Evolutionary conservation across 148 eudicot genomes (phyloP).

Genomic region (Bassia scoparia): DNA sequence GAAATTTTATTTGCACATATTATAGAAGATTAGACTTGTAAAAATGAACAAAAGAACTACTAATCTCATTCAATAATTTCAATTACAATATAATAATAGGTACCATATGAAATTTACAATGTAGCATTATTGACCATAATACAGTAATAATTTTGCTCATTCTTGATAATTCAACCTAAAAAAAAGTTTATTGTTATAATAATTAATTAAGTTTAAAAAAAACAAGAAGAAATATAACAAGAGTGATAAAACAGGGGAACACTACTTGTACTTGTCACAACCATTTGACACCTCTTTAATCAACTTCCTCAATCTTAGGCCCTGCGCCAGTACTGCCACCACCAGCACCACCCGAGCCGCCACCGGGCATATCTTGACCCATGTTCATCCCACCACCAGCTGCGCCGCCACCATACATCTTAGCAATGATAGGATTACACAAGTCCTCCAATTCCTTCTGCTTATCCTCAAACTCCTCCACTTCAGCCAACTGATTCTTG

Average conservation of each 20-base stretch:
- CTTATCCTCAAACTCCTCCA: conserved; percentile 30
- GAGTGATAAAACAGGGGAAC: background rate
- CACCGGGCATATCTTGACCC: conserved; percentile 21
- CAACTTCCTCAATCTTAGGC: conserved; percentile 32
- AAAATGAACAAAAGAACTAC: too few species aligned
- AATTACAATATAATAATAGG: too few species aligned
- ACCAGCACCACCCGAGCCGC: conserved; percentile 4
- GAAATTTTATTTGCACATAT: too few species aligned
- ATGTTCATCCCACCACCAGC: conserved; percentile 20
- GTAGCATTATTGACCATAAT: too few species aligned
- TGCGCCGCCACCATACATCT: conserved; percentile 17
- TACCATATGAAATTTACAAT: background rate
- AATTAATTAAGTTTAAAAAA: background rate
- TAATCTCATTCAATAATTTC: too few species aligned
- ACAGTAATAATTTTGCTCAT: too few species aligned
- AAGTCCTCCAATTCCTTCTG: conserved; percentile 26
- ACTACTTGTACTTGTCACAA: background rate
- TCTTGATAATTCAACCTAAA: too few species aligned
- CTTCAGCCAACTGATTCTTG: conserved; percentile 29
- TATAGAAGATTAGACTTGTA: too few species aligned
- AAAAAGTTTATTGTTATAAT: too few species aligned
- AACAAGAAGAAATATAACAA: background rate
- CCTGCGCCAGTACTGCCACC: conserved; percentile 19
- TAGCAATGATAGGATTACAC: conserved; percentile 22
- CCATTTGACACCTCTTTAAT: background rate